These are phyloP conservation scores for Wallacemonas sp. DNA, from an alignment of 208 protist species.

Conservation along the genomic window DNA sequence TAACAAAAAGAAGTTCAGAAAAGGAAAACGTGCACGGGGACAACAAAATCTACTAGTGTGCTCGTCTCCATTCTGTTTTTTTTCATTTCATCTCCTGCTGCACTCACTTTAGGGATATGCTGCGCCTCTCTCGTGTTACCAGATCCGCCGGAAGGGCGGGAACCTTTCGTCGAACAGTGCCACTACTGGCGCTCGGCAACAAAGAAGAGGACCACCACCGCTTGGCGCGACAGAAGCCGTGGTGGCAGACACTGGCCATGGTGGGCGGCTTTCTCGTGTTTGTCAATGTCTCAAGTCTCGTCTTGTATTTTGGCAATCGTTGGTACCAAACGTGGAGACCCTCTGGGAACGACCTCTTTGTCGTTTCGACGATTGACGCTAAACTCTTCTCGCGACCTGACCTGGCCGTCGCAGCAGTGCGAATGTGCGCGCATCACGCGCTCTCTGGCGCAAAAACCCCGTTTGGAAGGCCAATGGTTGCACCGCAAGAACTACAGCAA, in stretches of 20 bases:
- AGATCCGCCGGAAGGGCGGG: conserved; percentile 14
- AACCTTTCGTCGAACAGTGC: conserved; percentile 3
- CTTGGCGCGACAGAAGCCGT: conserved; percentile 72
- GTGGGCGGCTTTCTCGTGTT: conserved; percentile 69
- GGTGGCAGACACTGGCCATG: conserved; percentile 82
- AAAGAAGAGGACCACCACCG: conserved; percentile 71
- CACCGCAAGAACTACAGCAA: conserved; percentile 42
- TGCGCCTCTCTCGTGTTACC: conserved; percentile 22
- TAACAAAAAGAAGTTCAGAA: too few relatives aligned
- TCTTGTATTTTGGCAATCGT: conserved; percentile 64
- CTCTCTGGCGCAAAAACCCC: conserved; percentile 72
- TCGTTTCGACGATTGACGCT: conserved; percentile 56
- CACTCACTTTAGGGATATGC: conserved; percentile 7
- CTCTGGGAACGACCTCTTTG: conserved; percentile 64
- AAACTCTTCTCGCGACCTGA: conserved; percentile 81
- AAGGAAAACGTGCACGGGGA: too few relatives aligned
- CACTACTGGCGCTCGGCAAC: conserved; percentile 18
- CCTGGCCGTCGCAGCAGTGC: conserved; percentile 73
- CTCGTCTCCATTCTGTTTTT: conserved; percentile 4
- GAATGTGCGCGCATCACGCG: conserved; percentile 76
- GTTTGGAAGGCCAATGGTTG: conserved; percentile 84
- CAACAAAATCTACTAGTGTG: neutral
- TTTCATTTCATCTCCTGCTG: neutral
- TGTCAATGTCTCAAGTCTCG: conserved; percentile 58
- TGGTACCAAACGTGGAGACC: conserved; percentile 74